Conservation (phyloP, 257 asterid species). For the Paulownia fortunei region DNA sequence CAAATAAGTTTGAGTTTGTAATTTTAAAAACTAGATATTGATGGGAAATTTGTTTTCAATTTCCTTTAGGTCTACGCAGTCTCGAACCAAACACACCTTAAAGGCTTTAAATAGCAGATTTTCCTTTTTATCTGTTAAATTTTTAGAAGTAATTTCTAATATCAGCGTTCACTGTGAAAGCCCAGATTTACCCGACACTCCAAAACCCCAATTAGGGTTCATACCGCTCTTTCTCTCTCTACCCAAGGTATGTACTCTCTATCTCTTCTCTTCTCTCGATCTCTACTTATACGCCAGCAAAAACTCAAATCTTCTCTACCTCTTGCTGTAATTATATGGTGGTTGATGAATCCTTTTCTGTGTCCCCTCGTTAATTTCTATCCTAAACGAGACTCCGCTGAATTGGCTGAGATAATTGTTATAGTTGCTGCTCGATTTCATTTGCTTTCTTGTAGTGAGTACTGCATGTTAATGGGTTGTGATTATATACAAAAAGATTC, state of each 20-base stretch:
- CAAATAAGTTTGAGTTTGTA: too few species aligned
- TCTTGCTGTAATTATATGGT: background rate
- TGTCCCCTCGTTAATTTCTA: background rate
- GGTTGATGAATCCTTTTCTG: background rate
- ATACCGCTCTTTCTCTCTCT: background rate
- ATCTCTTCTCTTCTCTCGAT: constrained; percentile 17
- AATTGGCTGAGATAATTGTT: background rate
- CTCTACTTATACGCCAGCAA: background rate
- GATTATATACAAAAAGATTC: background rate
- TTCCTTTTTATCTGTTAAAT: background rate
- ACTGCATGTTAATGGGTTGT: background rate
- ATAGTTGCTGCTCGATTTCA: background rate
- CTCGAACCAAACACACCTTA: too few species aligned
- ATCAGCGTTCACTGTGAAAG: constrained; percentile 8
- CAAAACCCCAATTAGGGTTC: constrained; percentile 32
- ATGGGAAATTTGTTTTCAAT: too few species aligned
- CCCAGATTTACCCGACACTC: background rate
- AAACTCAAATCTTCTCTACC: background rate
- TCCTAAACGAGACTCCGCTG: background rate
- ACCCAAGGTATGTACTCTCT: constrained; percentile 14
- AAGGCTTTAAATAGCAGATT: too few species aligned
- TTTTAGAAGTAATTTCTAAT: background rate
- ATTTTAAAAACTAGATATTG: too few species aligned
- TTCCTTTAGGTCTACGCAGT: too few species aligned
- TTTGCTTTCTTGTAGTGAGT: background rate